Conservation (phyloP, 495 filamentous ascomycete genomes). For the Aspergillus nanangensis region DNA sequence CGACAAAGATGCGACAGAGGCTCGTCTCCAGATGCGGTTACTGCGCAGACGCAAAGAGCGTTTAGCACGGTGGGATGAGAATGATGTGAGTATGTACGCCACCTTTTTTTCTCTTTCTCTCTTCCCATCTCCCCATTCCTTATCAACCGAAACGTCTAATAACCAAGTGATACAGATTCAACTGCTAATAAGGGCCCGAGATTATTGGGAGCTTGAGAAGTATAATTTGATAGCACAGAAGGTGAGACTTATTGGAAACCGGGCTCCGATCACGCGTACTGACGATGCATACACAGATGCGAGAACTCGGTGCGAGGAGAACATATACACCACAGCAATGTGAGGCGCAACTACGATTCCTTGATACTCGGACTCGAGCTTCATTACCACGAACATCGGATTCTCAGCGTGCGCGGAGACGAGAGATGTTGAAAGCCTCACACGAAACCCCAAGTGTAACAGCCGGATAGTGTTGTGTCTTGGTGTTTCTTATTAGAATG, state of each 20-base stretch:
- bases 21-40: conserved; percentile 70
- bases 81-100: conserved; percentile 55
- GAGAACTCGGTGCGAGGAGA: conserved; percentile 31
- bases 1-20: conserved; percentile 61
- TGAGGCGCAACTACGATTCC: conserved; percentile 28
- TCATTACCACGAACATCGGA: conserved; percentile 26
- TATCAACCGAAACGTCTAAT: too few species aligned
- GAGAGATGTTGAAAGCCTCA: conserved; percentile 4
- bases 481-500: background rate
- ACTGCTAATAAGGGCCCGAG: conserved; percentile 41
- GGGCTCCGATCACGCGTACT: background rate
- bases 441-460: background rate
- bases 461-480: background rate
- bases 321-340: conserved; percentile 33
- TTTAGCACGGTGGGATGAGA: conserved; percentile 60
- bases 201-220: conserved; percentile 48
- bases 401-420: conserved; percentile 16
- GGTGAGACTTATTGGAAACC: conserved; percentile 23
- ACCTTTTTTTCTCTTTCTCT: conserved; percentile 7
- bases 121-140: too few species aligned
- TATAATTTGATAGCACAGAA: conserved; percentile 47
- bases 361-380: conserved; percentile 19
- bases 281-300: conserved; percentile 22
- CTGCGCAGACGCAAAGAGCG: conserved; percentile 59
- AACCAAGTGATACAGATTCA: conserved; percentile 31